Evolutionary conservation across 2,329 filamentous ascomycete species (phyloP).

Genomic region (Calonectria ilicicola): DNA sequence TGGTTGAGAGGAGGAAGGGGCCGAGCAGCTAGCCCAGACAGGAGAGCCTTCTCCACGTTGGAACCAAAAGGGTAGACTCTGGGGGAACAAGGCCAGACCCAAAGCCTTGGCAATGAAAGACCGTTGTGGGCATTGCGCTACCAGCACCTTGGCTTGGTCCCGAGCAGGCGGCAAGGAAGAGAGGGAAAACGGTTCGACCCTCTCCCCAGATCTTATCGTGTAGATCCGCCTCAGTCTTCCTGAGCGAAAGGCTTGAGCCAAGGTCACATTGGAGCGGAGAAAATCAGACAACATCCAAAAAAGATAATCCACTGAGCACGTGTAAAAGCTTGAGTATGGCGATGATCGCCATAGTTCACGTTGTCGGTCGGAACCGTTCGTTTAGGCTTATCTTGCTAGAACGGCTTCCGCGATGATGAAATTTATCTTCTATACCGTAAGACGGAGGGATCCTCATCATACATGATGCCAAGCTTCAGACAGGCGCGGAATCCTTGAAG

Average conservation of each 20-base stretch:
- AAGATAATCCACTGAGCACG: conserved; percentile 13
- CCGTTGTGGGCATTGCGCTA: conserved; percentile 7
- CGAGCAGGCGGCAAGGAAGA: conserved; percentile 4
- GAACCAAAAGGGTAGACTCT: not conserved
- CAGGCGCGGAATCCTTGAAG: not conserved
- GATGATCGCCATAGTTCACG: conserved; percentile 22
- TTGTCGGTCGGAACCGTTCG: conserved; percentile 18
- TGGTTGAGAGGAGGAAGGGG: not conserved
- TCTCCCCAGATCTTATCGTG: conserved; percentile 17
- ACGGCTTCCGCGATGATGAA: conserved; percentile 3
- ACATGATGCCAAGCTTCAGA: conserved; percentile 21
- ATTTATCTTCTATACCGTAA: conserved; percentile 8
- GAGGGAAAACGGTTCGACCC: conserved; percentile 3
- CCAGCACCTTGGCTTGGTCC: conserved; percentile 3
- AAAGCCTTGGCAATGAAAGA: conserved; percentile 9
- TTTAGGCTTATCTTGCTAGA: conserved; percentile 12
- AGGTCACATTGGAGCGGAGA: conserved; percentile 5
- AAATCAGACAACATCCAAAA: not conserved
- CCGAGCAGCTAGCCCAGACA: conserved; percentile 14
- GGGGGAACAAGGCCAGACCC: conserved; percentile 9
- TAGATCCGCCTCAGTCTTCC: not conserved
- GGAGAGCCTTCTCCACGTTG: conserved; percentile 5
- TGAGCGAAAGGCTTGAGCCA: not conserved
- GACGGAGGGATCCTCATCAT: conserved; percentile 15
- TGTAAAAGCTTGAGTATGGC: conserved; percentile 8